Percentiles rank a stretch among this genome's conserved stretches.
phyloP scores from a whole-genome alignment of 2,329 filamentous ascomycete genomes.

The Alternaria sp. region DNA sequence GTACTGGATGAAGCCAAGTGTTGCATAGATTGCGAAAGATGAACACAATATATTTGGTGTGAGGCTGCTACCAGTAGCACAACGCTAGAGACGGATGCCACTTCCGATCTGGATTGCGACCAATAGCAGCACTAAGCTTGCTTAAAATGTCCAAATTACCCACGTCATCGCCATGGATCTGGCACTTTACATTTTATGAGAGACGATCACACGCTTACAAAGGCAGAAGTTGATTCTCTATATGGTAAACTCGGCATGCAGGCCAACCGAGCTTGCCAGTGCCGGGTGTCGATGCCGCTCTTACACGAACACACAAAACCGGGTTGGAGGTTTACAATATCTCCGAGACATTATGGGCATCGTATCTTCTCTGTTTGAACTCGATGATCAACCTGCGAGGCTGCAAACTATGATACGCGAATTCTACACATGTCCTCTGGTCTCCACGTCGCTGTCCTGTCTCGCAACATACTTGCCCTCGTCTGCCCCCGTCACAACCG shows the following conservation, averaged over 20 bases:
- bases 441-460: constrained; percentile 12
- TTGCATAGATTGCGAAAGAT: constrained; percentile 14
- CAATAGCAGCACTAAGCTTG: neutral
- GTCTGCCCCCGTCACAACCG: constrained; percentile 29
- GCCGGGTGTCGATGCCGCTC: too few species aligned
- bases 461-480: constrained; percentile 19
- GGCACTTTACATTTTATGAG: neutral
- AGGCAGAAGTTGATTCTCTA: neutral
- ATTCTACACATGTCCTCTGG: neutral
- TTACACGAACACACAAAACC: neutral
- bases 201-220: neutral
- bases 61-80: neutral
- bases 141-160: constrained; percentile 4
- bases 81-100: constrained; percentile 11
- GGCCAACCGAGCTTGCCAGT: neutral
- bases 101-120: constrained; percentile 1
- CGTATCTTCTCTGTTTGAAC: neutral
- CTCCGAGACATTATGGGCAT: neutral
- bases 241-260: neutral
- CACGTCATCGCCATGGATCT: constrained; percentile 11
- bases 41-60: constrained; percentile 8
- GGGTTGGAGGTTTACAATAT: neutral
- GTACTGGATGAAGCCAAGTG: neutral
- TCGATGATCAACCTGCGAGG: too few species aligned
- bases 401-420: neutral